phyloP scores from a whole-genome alignment of 2,329 filamentous ascomycete genomes.

The Fusarium protoensiforme region DNA sequence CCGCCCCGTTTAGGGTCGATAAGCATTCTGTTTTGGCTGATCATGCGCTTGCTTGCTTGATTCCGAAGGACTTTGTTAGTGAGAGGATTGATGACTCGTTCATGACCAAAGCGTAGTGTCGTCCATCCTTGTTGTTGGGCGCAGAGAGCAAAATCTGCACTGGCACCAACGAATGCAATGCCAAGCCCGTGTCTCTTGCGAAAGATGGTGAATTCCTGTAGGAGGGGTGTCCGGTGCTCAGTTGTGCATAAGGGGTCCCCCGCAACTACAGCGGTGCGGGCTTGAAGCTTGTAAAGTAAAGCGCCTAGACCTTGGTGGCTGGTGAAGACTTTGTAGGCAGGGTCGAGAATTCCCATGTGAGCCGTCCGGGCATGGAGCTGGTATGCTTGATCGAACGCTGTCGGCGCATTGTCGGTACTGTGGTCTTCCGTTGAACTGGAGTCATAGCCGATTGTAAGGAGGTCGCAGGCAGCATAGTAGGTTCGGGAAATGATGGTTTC shows the following conservation, averaged over 20 bases:
- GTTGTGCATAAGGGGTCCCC: slow-evolving; percentile 5
- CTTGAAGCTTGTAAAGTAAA: slow-evolving; percentile 1
- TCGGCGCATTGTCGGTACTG: neutral
- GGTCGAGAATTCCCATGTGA: slow-evolving; percentile 21
- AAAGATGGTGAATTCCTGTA: neutral
- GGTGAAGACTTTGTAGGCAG: slow-evolving; percentile 2
- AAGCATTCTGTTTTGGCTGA: slow-evolving; percentile 11
- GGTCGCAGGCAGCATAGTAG: neutral
- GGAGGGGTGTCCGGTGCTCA: neutral
- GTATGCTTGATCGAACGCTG: slow-evolving; percentile 1
- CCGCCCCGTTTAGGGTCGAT: slow-evolving; percentile 1
- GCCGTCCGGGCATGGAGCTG: slow-evolving; percentile 6
- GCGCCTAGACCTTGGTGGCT: neutral
- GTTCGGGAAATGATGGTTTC: neutral
- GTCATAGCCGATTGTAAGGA: neutral
- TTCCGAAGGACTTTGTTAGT: slow-evolving; percentile 8
- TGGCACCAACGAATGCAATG: slow-evolving; percentile 1
- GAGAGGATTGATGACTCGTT: slow-evolving; percentile 5
- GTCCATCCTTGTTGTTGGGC: slow-evolving; percentile 4
- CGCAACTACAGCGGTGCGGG: neutral
- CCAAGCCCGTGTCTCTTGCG: neutral
- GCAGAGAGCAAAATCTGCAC: slow-evolving; percentile 3
- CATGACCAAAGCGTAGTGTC: slow-evolving; percentile 6
- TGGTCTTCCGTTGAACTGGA: neutral
- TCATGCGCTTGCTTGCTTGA: slow-evolving; percentile 9